phyloP scores from a whole-genome alignment of 352 stramenopile species.

The Phytophthora sp. region DNA sequence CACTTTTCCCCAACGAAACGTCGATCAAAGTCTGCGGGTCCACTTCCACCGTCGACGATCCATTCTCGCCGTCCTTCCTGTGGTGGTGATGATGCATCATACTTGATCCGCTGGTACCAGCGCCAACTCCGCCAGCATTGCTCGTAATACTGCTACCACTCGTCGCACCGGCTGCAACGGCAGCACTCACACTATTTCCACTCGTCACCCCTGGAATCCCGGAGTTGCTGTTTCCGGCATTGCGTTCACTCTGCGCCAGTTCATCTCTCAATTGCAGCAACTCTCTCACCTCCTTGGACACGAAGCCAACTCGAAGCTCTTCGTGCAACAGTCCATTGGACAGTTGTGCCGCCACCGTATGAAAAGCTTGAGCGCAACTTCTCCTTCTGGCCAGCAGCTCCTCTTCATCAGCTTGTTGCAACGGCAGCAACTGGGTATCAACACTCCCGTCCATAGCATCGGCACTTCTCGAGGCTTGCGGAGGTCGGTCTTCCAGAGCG shows the following conservation, averaged over 20 bases:
- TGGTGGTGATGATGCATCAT: slow-evolving; percentile 39
- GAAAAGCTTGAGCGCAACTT: slow-evolving; percentile 58
- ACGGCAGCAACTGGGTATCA: slow-evolving; percentile 23
- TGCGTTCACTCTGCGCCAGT: slow-evolving; percentile 69
- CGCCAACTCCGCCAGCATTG: slow-evolving; percentile 12
- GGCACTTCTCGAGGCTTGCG: slow-evolving; percentile 9
- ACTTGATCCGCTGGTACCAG: slow-evolving; percentile 23
- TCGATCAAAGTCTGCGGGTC: slow-evolving; percentile 88
- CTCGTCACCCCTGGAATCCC: slow-evolving; percentile 23
- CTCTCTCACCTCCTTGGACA: slow-evolving; percentile 78
- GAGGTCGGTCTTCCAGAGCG: slow-evolving; percentile 61
- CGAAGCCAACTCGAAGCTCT: slow-evolving; percentile 79
- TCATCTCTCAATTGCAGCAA: slow-evolving; percentile 84
- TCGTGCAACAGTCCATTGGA: slow-evolving; percentile 85
- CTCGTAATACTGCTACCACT: slow-evolving; percentile 33
- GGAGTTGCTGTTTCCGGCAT: slow-evolving; percentile 18
- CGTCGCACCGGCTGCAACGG: slow-evolving; percentile 28
- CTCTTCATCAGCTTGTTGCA: slow-evolving; percentile 35
- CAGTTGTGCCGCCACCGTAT: slow-evolving; percentile 72
- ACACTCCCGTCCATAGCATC: slow-evolving; percentile 3
- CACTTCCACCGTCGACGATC: slow-evolving; percentile 52
- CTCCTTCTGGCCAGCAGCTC: slow-evolving; percentile 39
- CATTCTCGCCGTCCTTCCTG: slow-evolving; percentile 39
- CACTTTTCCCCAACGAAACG: slow-evolving; percentile 73
- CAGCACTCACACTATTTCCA: slow-evolving; percentile 37